Evolutionary conservation across 2,329 filamentous ascomycete species (phyloP).

Genomic region (Lecanicillium sp.): DNA sequence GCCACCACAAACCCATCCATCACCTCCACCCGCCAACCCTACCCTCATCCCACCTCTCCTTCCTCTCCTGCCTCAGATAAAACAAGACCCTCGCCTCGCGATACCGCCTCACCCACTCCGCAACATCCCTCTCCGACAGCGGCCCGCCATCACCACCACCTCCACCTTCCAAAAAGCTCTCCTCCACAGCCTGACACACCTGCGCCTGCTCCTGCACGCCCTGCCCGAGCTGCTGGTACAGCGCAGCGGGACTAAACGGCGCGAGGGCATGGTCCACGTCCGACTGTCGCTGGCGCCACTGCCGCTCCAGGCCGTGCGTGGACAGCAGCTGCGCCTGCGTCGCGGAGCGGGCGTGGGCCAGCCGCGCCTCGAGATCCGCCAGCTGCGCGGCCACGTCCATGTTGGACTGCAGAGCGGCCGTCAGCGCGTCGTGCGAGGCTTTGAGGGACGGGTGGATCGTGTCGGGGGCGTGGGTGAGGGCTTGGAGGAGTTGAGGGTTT

Average conservation of each 20-base stretch:
- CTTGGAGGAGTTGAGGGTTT: slow-evolving; percentile 58
- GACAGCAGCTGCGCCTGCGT: slow-evolving; percentile 77
- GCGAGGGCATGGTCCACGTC: slow-evolving; percentile 82
- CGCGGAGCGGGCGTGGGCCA: slow-evolving; percentile 54
- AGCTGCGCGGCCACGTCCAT: slow-evolving; percentile 59
- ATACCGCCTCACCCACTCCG: slow-evolving; percentile 77
- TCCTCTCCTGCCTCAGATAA: slow-evolving; percentile 77
- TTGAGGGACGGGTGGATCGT: slow-evolving; percentile 66
- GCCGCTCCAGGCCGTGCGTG: slow-evolving; percentile 80
- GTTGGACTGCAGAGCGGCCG: slow-evolving; percentile 62
- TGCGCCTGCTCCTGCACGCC: slow-evolving; percentile 75
- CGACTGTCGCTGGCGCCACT: slow-evolving; percentile 81
- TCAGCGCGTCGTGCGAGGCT: slow-evolving; percentile 57
- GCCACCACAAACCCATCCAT: too few species aligned
- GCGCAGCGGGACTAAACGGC: slow-evolving; percentile 76
- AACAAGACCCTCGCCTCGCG: slow-evolving; percentile 71
- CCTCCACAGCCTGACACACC: slow-evolving; percentile 76
- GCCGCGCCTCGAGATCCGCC: slow-evolving; percentile 48
- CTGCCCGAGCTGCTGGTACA: slow-evolving; percentile 75
- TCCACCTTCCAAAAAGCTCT: slow-evolving; percentile 74
- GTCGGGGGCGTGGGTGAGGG: slow-evolving; percentile 60
- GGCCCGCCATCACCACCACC: slow-evolving; percentile 22
- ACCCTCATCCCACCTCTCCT: slow-evolving; percentile 92
- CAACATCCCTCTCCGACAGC: slow-evolving; percentile 72
- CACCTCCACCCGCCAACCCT: slow-evolving; percentile 90